Base-by-base conservation (phyloP, 106 monocot genomes). In the Alisma plantagoaquatica region DNA sequence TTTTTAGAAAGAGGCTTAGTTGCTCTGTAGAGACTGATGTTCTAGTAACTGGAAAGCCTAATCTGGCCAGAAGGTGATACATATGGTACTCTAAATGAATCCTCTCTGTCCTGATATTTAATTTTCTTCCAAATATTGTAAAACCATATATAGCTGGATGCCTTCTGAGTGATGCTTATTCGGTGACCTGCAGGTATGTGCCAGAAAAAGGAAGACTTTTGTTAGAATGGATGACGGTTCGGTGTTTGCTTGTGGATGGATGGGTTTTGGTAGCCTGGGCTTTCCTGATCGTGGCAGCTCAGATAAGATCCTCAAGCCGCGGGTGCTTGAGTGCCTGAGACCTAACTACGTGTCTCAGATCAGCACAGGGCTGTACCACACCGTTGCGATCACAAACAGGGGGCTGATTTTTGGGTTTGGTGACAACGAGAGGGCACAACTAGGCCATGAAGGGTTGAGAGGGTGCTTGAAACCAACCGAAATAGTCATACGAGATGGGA, bases 111-210 rank as follows among this genome's bases (percentile, higher is more conserved):
- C 19, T 49, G 1, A 18, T 49, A 49, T 49, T 16, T 11, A 1
- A 41, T 51, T 10, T 27, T 26, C 10, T 56, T 56, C 56, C n/a
- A n/a, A n/a, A n/a, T n/a, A n/a, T n/a, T n/a, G n/a, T n/a, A n/a
- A n/a, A n/a, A n/a, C n/a, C n/a, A n/a, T n/a, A n/a, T n/a, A n/a
- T n/a, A n/a, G n/a, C n/a, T n/a, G n/a, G n/a, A n/a, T n/a, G n/a
- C n/a, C n/a, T n/a, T n/a, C n/a, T n/a, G n/a, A n/a, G n/a, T n/a
- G n/a, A n/a, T n/a, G n/a, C n/a, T n/a, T n/a, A n/a, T n/a, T n/a
- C n/a, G n/a, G n/a, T n/a, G n/a, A n/a, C n/a, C n/a, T n/a, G 10
- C 73, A 92, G 92, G 94, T 96, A 6, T 96, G 94, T 72, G 94
- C 94, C 25, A 88, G 94, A 72, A 96, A 96, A 54, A 75, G 94